Evolutionary conservation across 768 basidiomycete genomes (phyloP).

Genomic region (Daedaleopsis sinensis): DNA sequence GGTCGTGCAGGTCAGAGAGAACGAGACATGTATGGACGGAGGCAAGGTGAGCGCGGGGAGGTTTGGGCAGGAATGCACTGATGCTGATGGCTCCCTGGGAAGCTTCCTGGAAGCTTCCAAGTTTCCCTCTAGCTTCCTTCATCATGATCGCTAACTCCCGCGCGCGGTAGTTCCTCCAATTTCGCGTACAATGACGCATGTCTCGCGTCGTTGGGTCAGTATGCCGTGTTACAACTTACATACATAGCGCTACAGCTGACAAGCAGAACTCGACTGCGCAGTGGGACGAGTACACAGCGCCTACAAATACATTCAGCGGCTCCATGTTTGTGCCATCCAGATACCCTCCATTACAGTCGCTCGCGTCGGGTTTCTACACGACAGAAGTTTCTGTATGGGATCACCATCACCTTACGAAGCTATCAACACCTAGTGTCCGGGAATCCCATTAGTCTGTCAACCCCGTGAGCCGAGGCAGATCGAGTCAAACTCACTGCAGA

Average conservation of each 20-base stretch:
- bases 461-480: background rate
- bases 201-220: background rate
- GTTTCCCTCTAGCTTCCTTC: background rate
- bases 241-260: background rate
- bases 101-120: slow-evolving; percentile 10
- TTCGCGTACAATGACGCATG: slow-evolving; percentile 4
- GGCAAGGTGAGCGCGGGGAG: slow-evolving; percentile 3
- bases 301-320: background rate
- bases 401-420: slow-evolving; percentile 18
- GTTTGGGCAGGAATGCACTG: slow-evolving; percentile 10
- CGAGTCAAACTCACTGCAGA: slow-evolving; percentile 64
- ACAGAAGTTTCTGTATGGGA: background rate
- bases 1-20: background rate
- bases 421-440: slow-evolving; percentile 27
- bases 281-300: background rate
- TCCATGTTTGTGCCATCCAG: background rate
- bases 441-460: background rate
- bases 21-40: slow-evolving; percentile 6
- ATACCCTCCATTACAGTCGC: too few species aligned
- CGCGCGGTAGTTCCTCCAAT: background rate
- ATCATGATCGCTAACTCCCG: slow-evolving; percentile 10
- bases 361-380: too few species aligned
- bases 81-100: slow-evolving; percentile 17
- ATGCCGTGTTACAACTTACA: background rate
- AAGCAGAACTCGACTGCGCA: background rate